Evolutionary conservation across 805 yeast species (phyloP).

Genomic region (Lipomyces kockii): DNA sequence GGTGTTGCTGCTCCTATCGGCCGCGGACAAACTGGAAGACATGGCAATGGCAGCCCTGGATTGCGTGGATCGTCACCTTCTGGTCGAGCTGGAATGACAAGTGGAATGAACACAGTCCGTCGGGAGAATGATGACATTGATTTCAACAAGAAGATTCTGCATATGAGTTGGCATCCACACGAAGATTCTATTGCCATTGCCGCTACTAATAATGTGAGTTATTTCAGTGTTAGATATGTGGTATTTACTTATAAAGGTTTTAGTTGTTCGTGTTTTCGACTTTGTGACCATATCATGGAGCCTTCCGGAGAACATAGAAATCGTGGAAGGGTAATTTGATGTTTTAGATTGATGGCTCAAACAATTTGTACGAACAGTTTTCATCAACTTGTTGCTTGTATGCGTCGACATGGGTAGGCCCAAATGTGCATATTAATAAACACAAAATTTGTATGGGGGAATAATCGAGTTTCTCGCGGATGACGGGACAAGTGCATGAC

Average conservation of each 20-base stretch:
- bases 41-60: conserved; percentile 45
- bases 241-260: neutral
- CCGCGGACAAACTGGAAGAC: conserved; percentile 40
- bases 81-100: conserved; percentile 46
- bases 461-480: neutral
- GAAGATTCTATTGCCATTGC: conserved; percentile 98
- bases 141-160: conserved; percentile 91
- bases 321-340: neutral
- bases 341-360: neutral
- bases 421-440: neutral
- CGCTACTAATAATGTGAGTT: conserved; percentile 84
- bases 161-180: conserved; percentile 96
- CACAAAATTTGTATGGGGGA: neutral
- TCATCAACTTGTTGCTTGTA: neutral
- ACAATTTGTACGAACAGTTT: neutral
- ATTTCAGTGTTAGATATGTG: neutral
- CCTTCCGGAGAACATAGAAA: neutral
- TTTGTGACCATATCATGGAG: conserved; percentile 29
- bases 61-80: conserved; percentile 33
- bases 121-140: conserved; percentile 82
- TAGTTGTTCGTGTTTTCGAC: conserved; percentile 48
- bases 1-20: conserved; percentile 53
- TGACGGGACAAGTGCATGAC: neutral
- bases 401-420: neutral
- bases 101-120: conserved; percentile 46